Base-by-base conservation (phyloP, 2,329 filamentous ascomycete genomes). In the Aspergillus intermedius region DNA sequence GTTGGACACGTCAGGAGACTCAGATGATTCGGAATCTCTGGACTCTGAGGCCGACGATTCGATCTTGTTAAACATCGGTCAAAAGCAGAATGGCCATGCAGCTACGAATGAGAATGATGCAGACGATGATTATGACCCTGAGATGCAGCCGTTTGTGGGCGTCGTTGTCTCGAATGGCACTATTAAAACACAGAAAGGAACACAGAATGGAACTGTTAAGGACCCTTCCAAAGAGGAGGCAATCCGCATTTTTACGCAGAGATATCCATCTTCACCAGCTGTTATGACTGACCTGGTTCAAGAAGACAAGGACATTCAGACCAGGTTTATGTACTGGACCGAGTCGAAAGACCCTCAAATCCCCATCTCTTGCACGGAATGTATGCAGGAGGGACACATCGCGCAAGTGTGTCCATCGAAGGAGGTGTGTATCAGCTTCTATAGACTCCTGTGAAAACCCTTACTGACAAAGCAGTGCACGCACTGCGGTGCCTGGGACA, bases 361-460 rank as follows among this genome's bases (percentile, higher is more conserved):
- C 9, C 70, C 72, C 5, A 60, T 73, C 21, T 59, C 65, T 19
- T 77, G 74, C 50, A 65, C 65, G 15, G 64, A 70, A 46, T 75
- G 72, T 53, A 60, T 72, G 47, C 55, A 61, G 21, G 60, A 67
- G 50, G 74, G 73, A 4, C 74, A 77, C 52, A 57, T 73, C 49
- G 60, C 65, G 17, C 63, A 69, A 23, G 59, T 67, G 30, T 77
- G 74, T 55, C 71, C 72, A 3, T 59, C 60, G 30, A 70, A 69
- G 49, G 68, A 71, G 67, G 69, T 72, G 60, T 42, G 61, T 54
- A n/a, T 39, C n/a, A 19, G n/a, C 34, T 15, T 17, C 7, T 35
- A 6, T 35, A n/a, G 15, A 13, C 15, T n/a, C 34, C 21, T 22
- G 39, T 6, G 48, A 52, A 12, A 30, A 28, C 1, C 9, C 25